These are phyloP conservation scores for Sclerotinia subarctica DNA, from an alignment of 2,329 filamentous ascomycete species.

Conservation along the genomic window DNA sequence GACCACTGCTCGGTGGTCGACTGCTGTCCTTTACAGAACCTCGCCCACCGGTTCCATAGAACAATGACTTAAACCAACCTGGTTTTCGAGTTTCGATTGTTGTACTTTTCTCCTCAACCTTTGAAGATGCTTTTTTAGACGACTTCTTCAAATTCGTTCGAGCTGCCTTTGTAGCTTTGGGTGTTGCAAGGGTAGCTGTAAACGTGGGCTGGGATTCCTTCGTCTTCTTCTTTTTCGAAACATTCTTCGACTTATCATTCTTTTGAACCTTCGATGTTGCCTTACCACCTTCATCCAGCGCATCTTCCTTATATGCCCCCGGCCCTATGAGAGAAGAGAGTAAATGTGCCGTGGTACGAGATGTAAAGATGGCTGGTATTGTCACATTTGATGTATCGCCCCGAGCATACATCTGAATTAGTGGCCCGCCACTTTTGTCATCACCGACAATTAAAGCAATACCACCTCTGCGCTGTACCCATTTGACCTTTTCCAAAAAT, in stretches of 20 bases:
- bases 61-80: constrained; percentile 48
- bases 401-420: constrained; percentile 98
- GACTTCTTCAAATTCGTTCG: constrained; percentile 34
- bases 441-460: constrained; percentile 92
- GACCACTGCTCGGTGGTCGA: constrained; percentile 69
- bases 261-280: constrained; percentile 53
- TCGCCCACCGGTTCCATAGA: constrained; percentile 40
- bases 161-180: constrained; percentile 35
- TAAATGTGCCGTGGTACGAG: constrained; percentile 88
- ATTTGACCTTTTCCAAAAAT: constrained; percentile 95
- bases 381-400: constrained; percentile 94
- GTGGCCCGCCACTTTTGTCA: constrained; percentile 79
- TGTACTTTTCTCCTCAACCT: constrained; percentile 29
- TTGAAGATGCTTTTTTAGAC: constrained; percentile 35
- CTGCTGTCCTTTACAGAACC: constrained; percentile 49
- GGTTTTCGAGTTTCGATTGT: constrained; percentile 28
- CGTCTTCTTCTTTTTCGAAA: constrained; percentile 32
- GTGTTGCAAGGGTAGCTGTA: constrained; percentile 31
- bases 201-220: constrained; percentile 30
- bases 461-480: constrained; percentile 88
- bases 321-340: constrained; percentile 81
- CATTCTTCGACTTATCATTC: constrained; percentile 32
- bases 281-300: constrained; percentile 58
- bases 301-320: constrained; percentile 59
- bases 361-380: constrained; percentile 92